phyloP scores from a whole-genome alignment of 306 rosid species.

The Prinsepia uniflora region DNA sequence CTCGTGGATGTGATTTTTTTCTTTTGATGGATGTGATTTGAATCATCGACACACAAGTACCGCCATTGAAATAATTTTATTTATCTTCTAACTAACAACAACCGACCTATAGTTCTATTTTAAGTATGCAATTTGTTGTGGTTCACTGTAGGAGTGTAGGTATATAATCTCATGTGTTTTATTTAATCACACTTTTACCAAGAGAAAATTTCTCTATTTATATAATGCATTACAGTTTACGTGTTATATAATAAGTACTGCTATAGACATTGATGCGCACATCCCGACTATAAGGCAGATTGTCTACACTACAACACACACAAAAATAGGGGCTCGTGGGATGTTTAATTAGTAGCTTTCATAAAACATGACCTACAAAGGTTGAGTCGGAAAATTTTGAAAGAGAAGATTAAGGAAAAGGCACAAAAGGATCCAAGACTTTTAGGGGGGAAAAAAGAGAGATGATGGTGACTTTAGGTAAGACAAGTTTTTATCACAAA shows the following conservation, averaged over 20 bases:
- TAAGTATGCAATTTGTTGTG: not conserved
- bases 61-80: not conserved
- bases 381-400: not conserved
- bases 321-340: no score
- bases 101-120: conserved; percentile 5
- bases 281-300: no score
- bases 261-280: no score
- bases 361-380: not conserved
- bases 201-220: no score
- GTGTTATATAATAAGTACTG: no score
- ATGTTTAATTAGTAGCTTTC: no score
- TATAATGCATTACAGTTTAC: no score
- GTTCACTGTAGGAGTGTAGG: no score
- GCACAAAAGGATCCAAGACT: conserved; percentile 11
- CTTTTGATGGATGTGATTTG: not conserved
- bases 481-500: conserved; percentile 24
- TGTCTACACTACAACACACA: no score
- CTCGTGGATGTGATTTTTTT: not conserved
- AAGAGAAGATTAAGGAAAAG: conserved; percentile 5
- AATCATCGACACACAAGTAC: not conserved
- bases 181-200: no score
- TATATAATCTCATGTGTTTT: no score
- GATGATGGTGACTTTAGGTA: conserved; percentile 8
- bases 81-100: conserved; percentile 15
- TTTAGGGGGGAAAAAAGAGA: not conserved